Base-by-base conservation (phyloP, 1,284 basidiomycete genomes). In the Puccinia sorghi region DNA sequence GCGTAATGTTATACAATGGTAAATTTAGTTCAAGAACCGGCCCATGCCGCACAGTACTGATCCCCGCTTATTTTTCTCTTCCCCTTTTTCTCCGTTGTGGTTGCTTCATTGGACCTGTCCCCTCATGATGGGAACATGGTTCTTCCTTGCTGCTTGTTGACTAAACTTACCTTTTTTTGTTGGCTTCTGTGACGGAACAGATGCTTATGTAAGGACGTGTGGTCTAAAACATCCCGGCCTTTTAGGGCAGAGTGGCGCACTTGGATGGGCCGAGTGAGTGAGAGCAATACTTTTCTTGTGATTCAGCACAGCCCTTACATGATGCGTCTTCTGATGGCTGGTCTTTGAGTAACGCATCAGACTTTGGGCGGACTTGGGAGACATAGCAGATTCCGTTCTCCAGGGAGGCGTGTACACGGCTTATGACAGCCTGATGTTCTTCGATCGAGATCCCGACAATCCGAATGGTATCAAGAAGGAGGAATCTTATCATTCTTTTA, bases 251-350 rank as follows among this genome's bases (percentile, higher is more conserved):
- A 69, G 80, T 3, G 80, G 80, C 8, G 54, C 73, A 57, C 64
- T 72, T n/a, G 81, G 82, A 20, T 82, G 82, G 82, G 78, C 75
- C 8, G 81, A 82, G 63, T 77, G 27, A 77, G 74, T 73, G 27
- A 25, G 46, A 13, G 52, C 11, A 25, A 69, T 54, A 8, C 46
- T 37, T 37, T 9, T 52, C 32, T 39, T 22, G n/a, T 17, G n/a
- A n/a, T 27, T 20, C 2, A 41, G 41, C 13, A 15, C 54, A n/a
- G 22, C 57, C 37, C 8, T 32, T 46, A 8, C 15, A n/a, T 64
- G 61, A 20, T 25, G 17, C 61, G 39, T 3, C 9, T 15, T 27
- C 22, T 61, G 39, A 32, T 56, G 52, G 25, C 41, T 39, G 41
- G 2, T 43, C 13, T 27, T 37, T 48, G 27, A 22, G 9, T 27